A percentile compares a stretch with the other conserved stretches of the same genome.
Evolutionary conservation across 768 basidiomycete species (phyloP).

Genomic region (Suillus subluteus): DNA sequence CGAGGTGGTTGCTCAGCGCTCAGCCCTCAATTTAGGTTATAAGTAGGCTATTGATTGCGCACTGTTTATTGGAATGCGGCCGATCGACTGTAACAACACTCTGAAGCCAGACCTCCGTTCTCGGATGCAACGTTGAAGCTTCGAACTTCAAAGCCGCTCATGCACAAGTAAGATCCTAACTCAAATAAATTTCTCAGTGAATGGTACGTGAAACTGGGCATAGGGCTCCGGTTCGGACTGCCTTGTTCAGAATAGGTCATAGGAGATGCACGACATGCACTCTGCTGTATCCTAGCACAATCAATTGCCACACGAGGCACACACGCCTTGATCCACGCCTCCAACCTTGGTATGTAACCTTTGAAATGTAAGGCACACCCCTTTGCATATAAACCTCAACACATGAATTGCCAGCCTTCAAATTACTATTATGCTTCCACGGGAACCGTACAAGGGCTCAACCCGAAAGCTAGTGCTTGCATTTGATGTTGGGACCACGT

Average conservation of each 20-base stretch:
- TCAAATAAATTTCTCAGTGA: background rate
- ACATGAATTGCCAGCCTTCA: background rate
- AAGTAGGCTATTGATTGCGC: background rate
- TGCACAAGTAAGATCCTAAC: background rate
- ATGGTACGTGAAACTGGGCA: background rate
- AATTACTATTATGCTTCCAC: constrained; percentile 27
- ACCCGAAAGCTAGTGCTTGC: constrained; percentile 47
- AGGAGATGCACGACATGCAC: background rate
- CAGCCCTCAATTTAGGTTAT: background rate
- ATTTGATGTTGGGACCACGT: constrained; percentile 49
- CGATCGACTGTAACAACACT: background rate
- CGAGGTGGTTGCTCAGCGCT: background rate
- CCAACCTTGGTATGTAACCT: background rate
- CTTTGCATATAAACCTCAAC: background rate
- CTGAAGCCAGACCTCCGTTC: background rate
- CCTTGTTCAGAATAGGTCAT: background rate
- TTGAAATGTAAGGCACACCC: background rate
- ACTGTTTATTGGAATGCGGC: background rate
- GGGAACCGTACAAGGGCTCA: constrained; percentile 39
- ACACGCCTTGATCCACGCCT: background rate
- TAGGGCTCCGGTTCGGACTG: background rate
- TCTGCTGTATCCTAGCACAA: background rate
- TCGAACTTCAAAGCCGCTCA: background rate
- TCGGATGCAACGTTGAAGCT: background rate
- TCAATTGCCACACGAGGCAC: background rate